Evolutionary conservation across 305 asterid genomes (phyloP).

Genomic region (Solanum hybrid): DNA sequence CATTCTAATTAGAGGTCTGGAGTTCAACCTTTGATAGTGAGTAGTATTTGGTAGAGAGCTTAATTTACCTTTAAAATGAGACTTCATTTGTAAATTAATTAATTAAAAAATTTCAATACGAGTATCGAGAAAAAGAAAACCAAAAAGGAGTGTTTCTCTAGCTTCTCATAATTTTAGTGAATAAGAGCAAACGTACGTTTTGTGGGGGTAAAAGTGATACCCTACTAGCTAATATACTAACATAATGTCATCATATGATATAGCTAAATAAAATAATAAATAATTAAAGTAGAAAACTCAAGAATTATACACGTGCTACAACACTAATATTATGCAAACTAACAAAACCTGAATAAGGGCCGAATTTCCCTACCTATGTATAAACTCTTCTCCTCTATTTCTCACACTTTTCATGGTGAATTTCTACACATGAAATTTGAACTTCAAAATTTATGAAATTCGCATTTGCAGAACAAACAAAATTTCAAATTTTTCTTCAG

Average conservation of each 20-base stretch:
- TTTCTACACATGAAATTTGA: background rate
- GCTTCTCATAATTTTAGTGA: background rate
- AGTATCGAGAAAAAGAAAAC: background rate
- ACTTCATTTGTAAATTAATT: background rate
- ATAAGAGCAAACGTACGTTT: background rate
- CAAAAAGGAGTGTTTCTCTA: background rate
- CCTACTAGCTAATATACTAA: background rate
- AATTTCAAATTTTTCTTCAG: background rate
- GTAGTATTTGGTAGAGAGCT: background rate
- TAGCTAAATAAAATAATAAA: too few species aligned
- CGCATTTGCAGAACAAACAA: background rate
- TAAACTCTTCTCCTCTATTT: background rate
- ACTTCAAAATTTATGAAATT: background rate
- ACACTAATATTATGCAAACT: background rate
- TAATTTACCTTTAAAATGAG: background rate
- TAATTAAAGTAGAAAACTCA: background rate
- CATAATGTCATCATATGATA: background rate
- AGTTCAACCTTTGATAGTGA: background rate
- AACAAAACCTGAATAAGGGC: background rate
- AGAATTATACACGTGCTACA: background rate
- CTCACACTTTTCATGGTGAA: background rate
- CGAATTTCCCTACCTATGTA: background rate
- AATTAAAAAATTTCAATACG: background rate
- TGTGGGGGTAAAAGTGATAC: background rate
- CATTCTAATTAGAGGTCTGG: background rate